Conservation (phyloP, 305 asterid genomes). For the Fraxinus sp. region DNA sequence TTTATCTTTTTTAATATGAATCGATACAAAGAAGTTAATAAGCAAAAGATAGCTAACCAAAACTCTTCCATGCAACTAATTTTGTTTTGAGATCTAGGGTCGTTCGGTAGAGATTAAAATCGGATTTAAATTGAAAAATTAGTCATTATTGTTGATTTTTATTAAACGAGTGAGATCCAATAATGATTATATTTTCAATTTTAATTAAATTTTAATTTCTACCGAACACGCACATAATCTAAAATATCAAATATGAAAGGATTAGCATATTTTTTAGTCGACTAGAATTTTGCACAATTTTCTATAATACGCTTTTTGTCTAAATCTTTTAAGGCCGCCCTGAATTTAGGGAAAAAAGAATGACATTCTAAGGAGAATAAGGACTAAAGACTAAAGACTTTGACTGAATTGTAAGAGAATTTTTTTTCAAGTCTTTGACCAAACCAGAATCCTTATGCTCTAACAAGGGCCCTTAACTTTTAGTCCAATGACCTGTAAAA, state of each 20-base stretch:
- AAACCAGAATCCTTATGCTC: constrained; percentile 2
- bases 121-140: no score
- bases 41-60: not conserved
- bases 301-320: constrained; percentile 47
- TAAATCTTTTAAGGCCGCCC: constrained; percentile 53
- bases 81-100: not conserved
- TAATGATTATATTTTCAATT: no score
- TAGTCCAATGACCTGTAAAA: not conserved
- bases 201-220: no score
- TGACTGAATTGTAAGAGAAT: constrained; percentile 8
- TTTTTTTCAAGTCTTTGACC: constrained; percentile 4
- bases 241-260: not conserved
- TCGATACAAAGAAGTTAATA: not conserved
- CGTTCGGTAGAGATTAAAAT: no score
- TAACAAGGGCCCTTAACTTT: constrained; percentile 7
- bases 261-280: constrained; percentile 47
- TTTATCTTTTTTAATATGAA: not conserved
- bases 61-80: not conserved
- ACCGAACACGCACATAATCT: not conserved
- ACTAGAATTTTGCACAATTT: constrained; percentile 66
- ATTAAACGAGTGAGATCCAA: no score
- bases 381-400: not conserved
- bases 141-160: no score
- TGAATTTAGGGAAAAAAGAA: constrained; percentile 73
- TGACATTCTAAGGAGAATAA: constrained; percentile 48